A percentile compares a stretch with the other conserved stretches of the same genome.
phyloP scores from a whole-genome alignment of 148 eudicot genomes.

The Chenopodium berlandieri region DNA sequence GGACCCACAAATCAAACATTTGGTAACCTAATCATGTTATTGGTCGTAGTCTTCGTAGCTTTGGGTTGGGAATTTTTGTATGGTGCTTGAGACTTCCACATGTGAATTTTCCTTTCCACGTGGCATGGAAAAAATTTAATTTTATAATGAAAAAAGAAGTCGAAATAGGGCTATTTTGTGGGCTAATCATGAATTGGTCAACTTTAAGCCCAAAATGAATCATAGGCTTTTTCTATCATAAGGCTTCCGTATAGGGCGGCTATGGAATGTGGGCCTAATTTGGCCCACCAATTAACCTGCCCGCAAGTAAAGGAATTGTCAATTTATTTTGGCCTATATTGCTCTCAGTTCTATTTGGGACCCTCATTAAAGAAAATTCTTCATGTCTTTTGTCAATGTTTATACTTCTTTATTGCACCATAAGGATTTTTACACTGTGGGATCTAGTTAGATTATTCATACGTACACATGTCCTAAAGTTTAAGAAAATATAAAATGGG shows the following conservation, averaged over 20 bases:
- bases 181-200: conserved; percentile 22
- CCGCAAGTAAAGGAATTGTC: conserved; percentile 2
- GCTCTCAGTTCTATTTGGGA: background rate
- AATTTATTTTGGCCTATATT: background rate
- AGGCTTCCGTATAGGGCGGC: conserved; percentile 10
- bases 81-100: background rate
- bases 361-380: conserved; percentile 16
- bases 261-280: background rate
- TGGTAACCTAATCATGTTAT: conserved; percentile 19
- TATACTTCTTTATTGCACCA: background rate
- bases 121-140: background rate
- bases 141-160: background rate
- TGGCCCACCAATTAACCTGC: conserved; percentile 30
- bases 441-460: too few species aligned
- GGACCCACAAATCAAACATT: conserved; percentile 16
- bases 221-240: background rate
- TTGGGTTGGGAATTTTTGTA: background rate
- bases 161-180: conserved; percentile 2
- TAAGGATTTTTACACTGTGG: too few species aligned
- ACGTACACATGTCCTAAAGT: too few species aligned
- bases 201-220: conserved; percentile 17
- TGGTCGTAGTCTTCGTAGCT: background rate
- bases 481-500: too few species aligned
- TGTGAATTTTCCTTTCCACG: conserved; percentile 7
- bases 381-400: background rate